Evolutionary conservation across 1,139 yeast species (phyloP).

Genomic region (Diutina sp.): DNA sequence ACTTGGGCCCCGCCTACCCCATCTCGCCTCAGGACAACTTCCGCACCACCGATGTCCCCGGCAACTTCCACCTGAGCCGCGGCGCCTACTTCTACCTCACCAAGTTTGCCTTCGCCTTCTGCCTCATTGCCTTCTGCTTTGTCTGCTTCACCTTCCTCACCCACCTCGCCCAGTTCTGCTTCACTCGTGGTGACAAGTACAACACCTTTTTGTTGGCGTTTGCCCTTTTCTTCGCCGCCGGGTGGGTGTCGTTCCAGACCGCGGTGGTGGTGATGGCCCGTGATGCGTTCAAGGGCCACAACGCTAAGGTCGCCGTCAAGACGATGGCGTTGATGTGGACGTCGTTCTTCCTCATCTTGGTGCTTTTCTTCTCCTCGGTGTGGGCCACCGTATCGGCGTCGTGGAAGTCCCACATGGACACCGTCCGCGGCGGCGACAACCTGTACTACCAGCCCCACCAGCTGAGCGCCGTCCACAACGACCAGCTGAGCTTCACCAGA

Average conservation of each 20-base stretch:
- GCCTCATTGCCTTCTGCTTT: constrained; percentile 49
- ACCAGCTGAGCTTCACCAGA: constrained; percentile 36
- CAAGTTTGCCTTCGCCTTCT: constrained; percentile 57
- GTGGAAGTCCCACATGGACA: constrained; percentile 30
- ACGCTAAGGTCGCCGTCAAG: constrained; percentile 41
- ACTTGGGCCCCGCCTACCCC: constrained; percentile 44
- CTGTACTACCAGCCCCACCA: constrained; percentile 8
- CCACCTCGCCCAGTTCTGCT: constrained; percentile 28
- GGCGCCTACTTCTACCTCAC: constrained; percentile 54
- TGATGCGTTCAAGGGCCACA: constrained; percentile 39
- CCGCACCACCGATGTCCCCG: constrained; percentile 38
- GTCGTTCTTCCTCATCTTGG: constrained; percentile 37
- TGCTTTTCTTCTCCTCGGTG: constrained; percentile 45
- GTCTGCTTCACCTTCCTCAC: constrained; percentile 35
- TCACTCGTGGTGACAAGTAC: constrained; percentile 42
- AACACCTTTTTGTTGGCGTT: constrained; percentile 38
- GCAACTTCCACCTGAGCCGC: constrained; percentile 40
- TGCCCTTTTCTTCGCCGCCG: constrained; percentile 42
- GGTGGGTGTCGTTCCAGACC: constrained; percentile 53
- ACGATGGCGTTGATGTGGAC: constrained; percentile 58
- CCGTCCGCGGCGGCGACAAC: constrained; percentile 15
- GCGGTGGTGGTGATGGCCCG: constrained; percentile 56
- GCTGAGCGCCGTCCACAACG: constrained; percentile 14
- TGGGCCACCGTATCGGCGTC: constrained; percentile 34
- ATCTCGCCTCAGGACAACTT: constrained; percentile 66